Percentiles rank a stretch among this genome's conserved stretches.
Conservation (phyloP, 441 rosid species). For the Croton laevigatus region DNA sequence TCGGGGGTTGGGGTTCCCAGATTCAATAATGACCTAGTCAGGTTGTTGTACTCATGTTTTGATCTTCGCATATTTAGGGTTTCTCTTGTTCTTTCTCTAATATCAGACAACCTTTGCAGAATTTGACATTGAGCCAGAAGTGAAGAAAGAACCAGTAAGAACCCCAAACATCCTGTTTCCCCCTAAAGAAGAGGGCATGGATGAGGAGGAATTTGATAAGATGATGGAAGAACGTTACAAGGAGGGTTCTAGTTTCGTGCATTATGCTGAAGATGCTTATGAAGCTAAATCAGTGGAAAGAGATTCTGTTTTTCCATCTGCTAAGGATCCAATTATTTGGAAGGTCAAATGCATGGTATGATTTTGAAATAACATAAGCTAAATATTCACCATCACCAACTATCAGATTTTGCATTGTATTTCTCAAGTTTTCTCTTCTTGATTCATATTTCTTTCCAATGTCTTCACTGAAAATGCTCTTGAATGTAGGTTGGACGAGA, state of each 20-base stretch:
- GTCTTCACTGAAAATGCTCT: slow-evolving; percentile 22
- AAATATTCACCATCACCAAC: neutral
- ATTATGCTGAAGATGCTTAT: slow-evolving; percentile 52
- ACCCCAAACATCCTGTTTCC: slow-evolving; percentile 38
- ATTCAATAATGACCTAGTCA: neutral
- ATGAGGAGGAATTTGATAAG: slow-evolving; percentile 79
- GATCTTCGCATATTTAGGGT: neutral
- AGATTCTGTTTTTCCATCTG: slow-evolving; percentile 44
- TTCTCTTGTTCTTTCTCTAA: neutral
- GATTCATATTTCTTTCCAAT: slow-evolving; percentile 4
- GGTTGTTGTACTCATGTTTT: neutral
- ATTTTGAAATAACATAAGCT: slow-evolving; percentile 1
- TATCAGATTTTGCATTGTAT: neutral
- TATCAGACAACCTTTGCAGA: slow-evolving; percentile 31
- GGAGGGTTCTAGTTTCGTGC: slow-evolving; percentile 44
- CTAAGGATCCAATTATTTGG: slow-evolving; percentile 73
- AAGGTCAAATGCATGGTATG: slow-evolving; percentile 91
- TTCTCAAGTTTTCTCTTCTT: neutral
- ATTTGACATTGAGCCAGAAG: slow-evolving; percentile 36
- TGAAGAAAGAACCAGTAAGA: slow-evolving; percentile 42
- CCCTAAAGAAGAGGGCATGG: slow-evolving; percentile 77
- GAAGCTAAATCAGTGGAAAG: slow-evolving; percentile 54
- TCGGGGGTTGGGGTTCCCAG: neutral
- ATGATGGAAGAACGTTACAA: slow-evolving; percentile 84
- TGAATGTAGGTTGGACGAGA: slow-evolving; percentile 70